These are phyloP conservation scores for Wickerhamiella azymoides DNA, from an alignment of 805 yeast species.

Conservation along the genomic window DNA sequence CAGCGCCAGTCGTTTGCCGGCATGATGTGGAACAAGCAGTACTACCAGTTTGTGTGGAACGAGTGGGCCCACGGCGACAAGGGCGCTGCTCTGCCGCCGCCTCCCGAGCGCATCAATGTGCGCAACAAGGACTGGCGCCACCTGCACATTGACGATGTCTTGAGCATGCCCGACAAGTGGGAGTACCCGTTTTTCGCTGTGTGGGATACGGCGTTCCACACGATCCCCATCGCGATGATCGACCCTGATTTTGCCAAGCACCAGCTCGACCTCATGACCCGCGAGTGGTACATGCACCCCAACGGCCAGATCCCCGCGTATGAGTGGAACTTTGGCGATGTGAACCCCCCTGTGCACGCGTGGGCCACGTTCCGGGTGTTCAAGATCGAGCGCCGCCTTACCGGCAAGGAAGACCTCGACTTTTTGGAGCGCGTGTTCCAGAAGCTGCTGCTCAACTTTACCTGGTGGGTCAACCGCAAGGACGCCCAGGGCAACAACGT, in stretches of 20 bases:
- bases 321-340: constrained; percentile 91
- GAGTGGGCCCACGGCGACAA: constrained; percentile 87
- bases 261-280: constrained; percentile 69
- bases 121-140: constrained; percentile 84
- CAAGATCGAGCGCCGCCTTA: constrained; percentile 75
- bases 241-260: constrained; percentile 86
- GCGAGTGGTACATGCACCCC: constrained; percentile 97
- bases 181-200: constrained; percentile 94
- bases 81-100: constrained; percentile 56
- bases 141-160: constrained; percentile 71
- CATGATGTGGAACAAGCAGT: constrained; percentile 84
- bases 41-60: constrained; percentile 70
- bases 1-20: constrained; percentile 95
- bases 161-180: constrained; percentile 90
- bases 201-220: constrained; percentile 95
- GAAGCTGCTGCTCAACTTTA: constrained; percentile 72
- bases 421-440: constrained; percentile 89
- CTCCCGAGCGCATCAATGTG: constrained; percentile 69
- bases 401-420: constrained; percentile 64
- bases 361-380: constrained; percentile 85
- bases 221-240: constrained; percentile 82
- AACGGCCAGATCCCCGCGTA: constrained; percentile 96
- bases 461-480: constrained; percentile 96
- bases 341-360: constrained; percentile 96
- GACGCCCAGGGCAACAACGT: constrained; percentile 77